Evolutionary conservation across 345 rosid genomes (phyloP).

Genomic region (Melaleuca quinquenervia): DNA sequence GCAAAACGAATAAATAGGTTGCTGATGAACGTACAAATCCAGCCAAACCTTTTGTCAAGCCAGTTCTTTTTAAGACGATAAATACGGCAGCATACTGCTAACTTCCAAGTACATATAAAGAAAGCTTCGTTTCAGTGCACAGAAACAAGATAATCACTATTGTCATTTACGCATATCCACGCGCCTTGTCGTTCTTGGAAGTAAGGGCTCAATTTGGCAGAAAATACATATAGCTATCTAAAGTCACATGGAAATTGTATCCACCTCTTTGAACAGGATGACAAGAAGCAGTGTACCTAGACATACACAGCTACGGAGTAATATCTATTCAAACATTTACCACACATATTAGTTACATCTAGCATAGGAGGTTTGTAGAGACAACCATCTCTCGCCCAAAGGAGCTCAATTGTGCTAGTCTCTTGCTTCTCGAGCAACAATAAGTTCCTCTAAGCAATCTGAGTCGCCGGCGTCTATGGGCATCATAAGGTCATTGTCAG

Average conservation of each 20-base stretch:
- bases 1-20: not conserved
- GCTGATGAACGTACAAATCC: not conserved
- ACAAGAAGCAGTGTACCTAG: not conserved
- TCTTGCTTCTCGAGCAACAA: constrained; percentile 45
- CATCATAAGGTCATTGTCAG: constrained; percentile 58
- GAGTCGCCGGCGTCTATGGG: constrained; percentile 50
- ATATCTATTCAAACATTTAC: not conserved
- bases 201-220: not conserved
- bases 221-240: not conserved
- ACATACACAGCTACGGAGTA: not conserved
- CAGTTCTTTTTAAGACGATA: not conserved
- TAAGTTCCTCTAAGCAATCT: constrained; percentile 60
- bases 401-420: not conserved
- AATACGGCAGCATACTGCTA: not conserved
- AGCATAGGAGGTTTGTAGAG: not conserved
- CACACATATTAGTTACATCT: not conserved
- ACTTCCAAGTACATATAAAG: not conserved
- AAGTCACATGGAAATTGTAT: not conserved
- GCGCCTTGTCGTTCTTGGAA: not conserved
- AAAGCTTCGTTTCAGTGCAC: not conserved
- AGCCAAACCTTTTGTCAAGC: not conserved
- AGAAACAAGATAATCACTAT: not conserved
- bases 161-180: not conserved
- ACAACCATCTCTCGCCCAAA: not conserved
- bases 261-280: not conserved